Conservation (phyloP, 177 flowering plant genomes). For the Tripterygium wilfordii region DNA sequence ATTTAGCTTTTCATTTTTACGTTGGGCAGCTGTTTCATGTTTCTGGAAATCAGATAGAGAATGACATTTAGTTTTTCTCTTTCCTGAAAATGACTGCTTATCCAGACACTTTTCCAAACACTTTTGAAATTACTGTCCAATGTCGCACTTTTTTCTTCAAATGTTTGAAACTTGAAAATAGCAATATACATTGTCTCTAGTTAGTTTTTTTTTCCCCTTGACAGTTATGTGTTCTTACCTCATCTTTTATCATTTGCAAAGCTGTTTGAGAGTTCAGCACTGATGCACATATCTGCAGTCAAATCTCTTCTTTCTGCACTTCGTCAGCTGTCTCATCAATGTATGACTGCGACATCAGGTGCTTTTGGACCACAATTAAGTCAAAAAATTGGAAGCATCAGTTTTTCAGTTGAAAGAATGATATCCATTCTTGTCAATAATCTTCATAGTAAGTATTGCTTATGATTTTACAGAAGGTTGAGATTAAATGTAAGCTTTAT, state of each 20-base stretch:
- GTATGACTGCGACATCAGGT: conserved; percentile 41
- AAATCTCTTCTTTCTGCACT: conserved; percentile 91
- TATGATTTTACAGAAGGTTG: not conserved
- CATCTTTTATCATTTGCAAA: conserved; percentile 20
- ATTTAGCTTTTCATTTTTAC: no score
- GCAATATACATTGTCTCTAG: not conserved
- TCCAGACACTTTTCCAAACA: no score
- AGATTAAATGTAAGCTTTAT: not conserved
- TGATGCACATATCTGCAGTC: conserved; percentile 93
- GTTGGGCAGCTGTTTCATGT: no score
- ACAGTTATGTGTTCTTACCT: conserved; percentile 12
- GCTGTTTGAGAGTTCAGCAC: conserved; percentile 96
- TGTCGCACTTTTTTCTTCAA: no score
- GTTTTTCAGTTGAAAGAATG: conserved; percentile 90
- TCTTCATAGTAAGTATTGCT: conserved; percentile 72
- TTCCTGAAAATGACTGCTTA: no score
- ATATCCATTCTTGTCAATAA: conserved; percentile 79
- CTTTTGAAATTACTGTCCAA: no score
- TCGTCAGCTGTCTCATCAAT: conserved; percentile 64
- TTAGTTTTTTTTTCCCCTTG: not conserved
- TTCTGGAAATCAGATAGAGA: no score
- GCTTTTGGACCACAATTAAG: conserved; percentile 50
- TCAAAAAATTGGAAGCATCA: conserved; percentile 78
- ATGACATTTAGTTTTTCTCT: no score
- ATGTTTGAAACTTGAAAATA: not conserved